phyloP scores from a whole-genome alignment of 2,329 filamentous ascomycete genomes.

The Penicillium psychrosexuale region DNA sequence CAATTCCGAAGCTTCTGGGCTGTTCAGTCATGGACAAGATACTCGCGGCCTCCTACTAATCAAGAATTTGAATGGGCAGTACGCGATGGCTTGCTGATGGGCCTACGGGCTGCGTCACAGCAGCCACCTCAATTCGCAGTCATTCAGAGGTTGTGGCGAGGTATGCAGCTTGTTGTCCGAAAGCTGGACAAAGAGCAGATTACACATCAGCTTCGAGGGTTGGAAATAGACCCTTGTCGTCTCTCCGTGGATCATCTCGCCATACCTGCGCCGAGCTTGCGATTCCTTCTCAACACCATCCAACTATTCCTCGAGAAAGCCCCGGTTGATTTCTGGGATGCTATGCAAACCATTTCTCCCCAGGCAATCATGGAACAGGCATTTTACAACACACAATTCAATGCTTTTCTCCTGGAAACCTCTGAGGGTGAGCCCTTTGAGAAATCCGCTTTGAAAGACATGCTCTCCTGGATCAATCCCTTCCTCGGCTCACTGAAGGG shows the following conservation, averaged over 20 bases:
- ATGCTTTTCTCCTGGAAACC: slow-evolving; percentile 53
- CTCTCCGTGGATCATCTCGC: slow-evolving; percentile 65
- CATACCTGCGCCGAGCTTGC: slow-evolving; percentile 60
- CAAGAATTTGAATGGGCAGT: slow-evolving; percentile 87
- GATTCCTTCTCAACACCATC: slow-evolving; percentile 68
- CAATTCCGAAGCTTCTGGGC: slow-evolving; percentile 65
- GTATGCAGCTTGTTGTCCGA: slow-evolving; percentile 68
- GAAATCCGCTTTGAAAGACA: slow-evolving; percentile 57
- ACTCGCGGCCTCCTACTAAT: slow-evolving; percentile 61
- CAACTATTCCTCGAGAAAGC: slow-evolving; percentile 70
- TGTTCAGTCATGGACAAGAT: slow-evolving; percentile 62
- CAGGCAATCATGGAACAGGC: slow-evolving; percentile 80
- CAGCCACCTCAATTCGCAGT: slow-evolving; percentile 51
- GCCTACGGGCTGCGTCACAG: slow-evolving; percentile 61
- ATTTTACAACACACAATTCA: slow-evolving; percentile 68
- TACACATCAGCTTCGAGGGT: slow-evolving; percentile 70
- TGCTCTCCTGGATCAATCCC: slow-evolving; percentile 73
- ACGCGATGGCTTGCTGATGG: slow-evolving; percentile 65
- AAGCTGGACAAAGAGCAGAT: slow-evolving; percentile 72
- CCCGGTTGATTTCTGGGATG: slow-evolving; percentile 80
- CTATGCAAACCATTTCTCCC: slow-evolving; percentile 76
- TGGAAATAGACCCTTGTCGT: slow-evolving; percentile 68
- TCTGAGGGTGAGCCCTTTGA: slow-evolving; percentile 53
- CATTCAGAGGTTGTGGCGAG: slow-evolving; percentile 76
- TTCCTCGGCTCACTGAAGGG: slow-evolving; percentile 75